These are phyloP conservation scores for Phytophthora sansomeana DNA, from an alignment of 352 stramenopile genomes.

Conservation along the genomic window DNA sequence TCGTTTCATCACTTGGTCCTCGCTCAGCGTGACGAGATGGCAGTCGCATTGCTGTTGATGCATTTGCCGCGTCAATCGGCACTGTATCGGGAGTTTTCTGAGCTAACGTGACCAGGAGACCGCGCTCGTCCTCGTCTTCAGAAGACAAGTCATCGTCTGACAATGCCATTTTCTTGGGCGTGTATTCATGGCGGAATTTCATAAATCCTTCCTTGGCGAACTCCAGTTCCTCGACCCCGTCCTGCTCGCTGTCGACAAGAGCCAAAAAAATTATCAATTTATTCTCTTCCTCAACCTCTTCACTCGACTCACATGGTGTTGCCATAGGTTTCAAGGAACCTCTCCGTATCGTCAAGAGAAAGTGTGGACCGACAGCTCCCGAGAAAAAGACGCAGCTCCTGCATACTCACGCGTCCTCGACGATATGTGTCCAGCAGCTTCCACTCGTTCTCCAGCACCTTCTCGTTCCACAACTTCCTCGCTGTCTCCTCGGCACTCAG, in stretches of 20 bases:
- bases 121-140: constrained; percentile 44
- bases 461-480: constrained; percentile 31
- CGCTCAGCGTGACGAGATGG: constrained; percentile 21
- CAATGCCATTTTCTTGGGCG: constrained; percentile 30
- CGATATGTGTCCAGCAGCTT: constrained; percentile 63
- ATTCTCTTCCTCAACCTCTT: background rate
- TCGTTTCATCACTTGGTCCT: constrained; percentile 20
- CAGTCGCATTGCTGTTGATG: constrained; percentile 9
- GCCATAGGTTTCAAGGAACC: constrained; percentile 66
- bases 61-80: background rate
- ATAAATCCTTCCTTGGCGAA: constrained; percentile 60
- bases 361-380: constrained; percentile 51
- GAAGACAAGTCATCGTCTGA: constrained; percentile 48
- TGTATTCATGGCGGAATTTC: constrained; percentile 65
- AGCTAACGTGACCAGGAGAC: constrained; percentile 2
- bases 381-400: constrained; percentile 61
- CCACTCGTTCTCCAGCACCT: constrained; percentile 63
- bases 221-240: constrained; percentile 38
- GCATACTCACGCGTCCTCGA: constrained; percentile 43
- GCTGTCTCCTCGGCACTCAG: constrained; percentile 28
- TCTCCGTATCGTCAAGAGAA: constrained; percentile 49
- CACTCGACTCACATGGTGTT: constrained; percentile 35
- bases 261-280: background rate
- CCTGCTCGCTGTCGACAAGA: constrained; percentile 9
- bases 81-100: constrained; percentile 6